phyloP scores from a whole-genome alignment of 805 yeast genomes.

The Kuraishia cidri region DNA sequence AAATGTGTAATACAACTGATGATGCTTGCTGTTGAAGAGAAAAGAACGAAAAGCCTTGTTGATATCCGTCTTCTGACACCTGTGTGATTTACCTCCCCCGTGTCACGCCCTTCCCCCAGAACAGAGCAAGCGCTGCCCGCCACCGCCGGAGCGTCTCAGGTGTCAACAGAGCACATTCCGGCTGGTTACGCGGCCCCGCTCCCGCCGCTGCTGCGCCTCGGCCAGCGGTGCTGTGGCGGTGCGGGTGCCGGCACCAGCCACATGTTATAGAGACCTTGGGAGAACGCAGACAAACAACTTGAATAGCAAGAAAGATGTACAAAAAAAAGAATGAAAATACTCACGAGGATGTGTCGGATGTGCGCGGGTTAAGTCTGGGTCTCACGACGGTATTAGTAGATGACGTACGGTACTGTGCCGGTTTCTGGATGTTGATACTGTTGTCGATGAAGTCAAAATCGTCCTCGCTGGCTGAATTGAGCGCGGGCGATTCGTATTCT shows the following conservation, averaged over 20 bases:
- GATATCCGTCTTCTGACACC: no score
- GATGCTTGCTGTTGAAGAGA: no score
- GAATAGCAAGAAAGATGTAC: no score
- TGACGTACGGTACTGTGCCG: constrained; percentile 13
- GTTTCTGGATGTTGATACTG: constrained; percentile 7
- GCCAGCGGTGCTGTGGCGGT: no score
- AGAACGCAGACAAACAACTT: not conserved
- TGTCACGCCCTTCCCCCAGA: no score
- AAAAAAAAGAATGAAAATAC: constrained; percentile 2
- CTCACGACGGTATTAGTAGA: not conserved
- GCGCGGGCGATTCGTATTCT: constrained; percentile 24
- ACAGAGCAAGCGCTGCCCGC: no score
- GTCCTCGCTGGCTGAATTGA: constrained; percentile 32
- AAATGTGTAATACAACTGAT: no score
- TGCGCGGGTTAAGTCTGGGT: no score
- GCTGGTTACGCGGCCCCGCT: not conserved
- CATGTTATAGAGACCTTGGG: not conserved
- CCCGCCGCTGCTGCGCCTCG: not conserved
- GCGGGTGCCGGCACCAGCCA: not conserved
- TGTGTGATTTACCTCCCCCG: no score
- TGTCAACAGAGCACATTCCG: not conserved
- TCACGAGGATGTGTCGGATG: no score
- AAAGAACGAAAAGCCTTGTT: no score
- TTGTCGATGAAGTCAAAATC: constrained; percentile 16
- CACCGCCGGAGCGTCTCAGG: no score